Base-by-base conservation (phyloP, 1,139 yeast species). In the Yamadazyma epiphylla region DNA sequence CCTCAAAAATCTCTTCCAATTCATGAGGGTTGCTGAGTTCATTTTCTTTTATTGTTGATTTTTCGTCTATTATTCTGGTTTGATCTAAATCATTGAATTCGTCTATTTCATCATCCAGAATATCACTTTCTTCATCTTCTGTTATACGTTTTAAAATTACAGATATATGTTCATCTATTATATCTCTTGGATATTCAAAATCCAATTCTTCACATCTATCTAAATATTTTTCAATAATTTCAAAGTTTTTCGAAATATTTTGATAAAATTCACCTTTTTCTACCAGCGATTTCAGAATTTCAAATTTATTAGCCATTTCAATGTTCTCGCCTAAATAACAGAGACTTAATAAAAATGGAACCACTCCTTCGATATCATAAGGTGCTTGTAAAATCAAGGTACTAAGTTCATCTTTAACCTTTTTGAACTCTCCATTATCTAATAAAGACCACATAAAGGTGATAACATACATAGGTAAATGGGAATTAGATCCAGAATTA, bases 361-460 rank as follows among this genome's bases (percentile, higher is more conserved):
- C 55, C 0, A 55, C 51, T 0, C 78, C 77, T 29, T 72, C 72
- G 7, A 48, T 51, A 36, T 58, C 59, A 42, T 58, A 71, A 0
- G 78, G 77, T 1, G 70, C 70, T 33, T 58, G 62, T 24, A 71
- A 51, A 20, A 70, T 40, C 28, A 70, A 42, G 25, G 65, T 73
- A 22, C 64, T 62, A 11, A 74, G 43, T 12, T 42, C 53, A 9
- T 54, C 60, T 25, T 46, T 49, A 2, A 63, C 48, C 19, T 36
- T 45, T 5, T 46, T 35, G 30, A 49, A 54, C 8, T 60, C 51
- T n/a, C 53, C 50, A 11, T 47, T 44, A 4, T 46, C 45, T 25
- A 67, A 38, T 14, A 65, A 45, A 15, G 49, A 36, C 74, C 74
- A 68, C 12, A 67, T 41, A 5, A 56, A 45, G 5, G 61, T 50